Evolutionary conservation across 106 monocot genomes (phyloP), one percentile per base, ranked within the genome.

Genomic region (Dendrobium nobile): DNA sequence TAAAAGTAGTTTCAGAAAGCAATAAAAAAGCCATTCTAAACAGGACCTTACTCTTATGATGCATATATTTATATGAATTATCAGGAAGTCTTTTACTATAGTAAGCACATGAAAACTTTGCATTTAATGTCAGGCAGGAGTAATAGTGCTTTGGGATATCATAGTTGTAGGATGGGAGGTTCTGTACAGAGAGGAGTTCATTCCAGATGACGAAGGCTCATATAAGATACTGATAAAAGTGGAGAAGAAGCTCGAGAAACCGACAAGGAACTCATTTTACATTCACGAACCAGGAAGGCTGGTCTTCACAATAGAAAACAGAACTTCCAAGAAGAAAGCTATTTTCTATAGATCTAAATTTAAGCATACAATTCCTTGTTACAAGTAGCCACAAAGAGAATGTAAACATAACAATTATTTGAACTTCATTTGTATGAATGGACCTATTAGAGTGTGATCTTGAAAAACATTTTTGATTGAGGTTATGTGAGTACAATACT

Each of bases 81-180:
- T 37, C 3, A 37, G 2, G 3, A 37, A 37, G 0, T 37, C 2
- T 37, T 37, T 37, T 33, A 33, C 33, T 33, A 33, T 33, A 33
- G 33, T 51, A 51, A 51, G 3, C 9, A 54, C 16, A 54, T 54
- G 2, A 10, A 16, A 54, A 10, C 54, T 54, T 37, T 37, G 9
- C 54, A 54, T 54, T 54, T 20, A 65, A 79, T 22, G 64, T 56
- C 88, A 94, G 94, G 77, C 87, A 2, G 90, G 92, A 26, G 81
- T 90, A 76, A 94, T 90, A 0, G 80, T 90, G 33, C 77, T 94
- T 5, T 92, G 94, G 92, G 92, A 94, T 80, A 17, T 92, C 7
- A 84, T 79, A 22, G 89, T 86, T 19, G 94, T 92, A 59, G 94
- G 94, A 45, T 92, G 92, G 86, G 94, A 92, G 17, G 92, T 87